Evolutionary conservation across 164 flowering plant genomes (phyloP), one percentile per base, ranked within the genome.

Genomic region (Brasenia schreberi): DNA sequence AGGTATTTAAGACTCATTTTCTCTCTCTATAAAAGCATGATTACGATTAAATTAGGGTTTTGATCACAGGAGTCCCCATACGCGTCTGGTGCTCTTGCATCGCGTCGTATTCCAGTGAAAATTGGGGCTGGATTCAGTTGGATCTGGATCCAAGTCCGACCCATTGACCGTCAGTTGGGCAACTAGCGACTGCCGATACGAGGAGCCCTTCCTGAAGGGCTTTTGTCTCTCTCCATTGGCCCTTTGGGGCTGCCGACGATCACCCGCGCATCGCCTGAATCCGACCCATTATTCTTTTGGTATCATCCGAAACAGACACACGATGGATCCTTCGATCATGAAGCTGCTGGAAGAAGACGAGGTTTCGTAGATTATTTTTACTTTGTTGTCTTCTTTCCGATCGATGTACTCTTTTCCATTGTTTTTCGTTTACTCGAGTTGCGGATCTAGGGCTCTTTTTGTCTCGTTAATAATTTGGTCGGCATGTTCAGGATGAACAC

Each of bases 341-440:
- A 91, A 89, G 79, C 83, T 91, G 71, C 90, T 91, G 5, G 97
- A 90, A 71, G 97, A 90, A 62, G 97, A 90, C 23, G 97, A 90
- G 95, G 97, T 90, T 66, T 18, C 10, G 5, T 19, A 2, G 42
- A 59, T 33, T 33, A 2, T 33, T 33, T 33, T 33, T 33, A 33
- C 4, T 33, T 33, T 33, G 39, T 58, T 58, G 60, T 14, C 17
- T 66, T 19, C 67, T 17, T 7, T 66, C 43, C 39, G 17, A 23
- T 2, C 45, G 19, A 67, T 6, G 9, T 23, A 23, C 18, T 56
- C 39, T 44, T 58, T 64, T 49, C 7, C 49, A 14, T 4, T 62
- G 39, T 33, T 3, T 33, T 33, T 33, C 39, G 39, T 33, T 33
- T 33, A 33, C 39, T 33, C 62, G 43, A 17, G n/a, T 18, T 7